Percentiles rank a stretch among this genome's conserved stretches.
Conservation (phyloP, 2,329 filamentous ascomycete species). For the Aspergillus eucalypticola region DNA sequence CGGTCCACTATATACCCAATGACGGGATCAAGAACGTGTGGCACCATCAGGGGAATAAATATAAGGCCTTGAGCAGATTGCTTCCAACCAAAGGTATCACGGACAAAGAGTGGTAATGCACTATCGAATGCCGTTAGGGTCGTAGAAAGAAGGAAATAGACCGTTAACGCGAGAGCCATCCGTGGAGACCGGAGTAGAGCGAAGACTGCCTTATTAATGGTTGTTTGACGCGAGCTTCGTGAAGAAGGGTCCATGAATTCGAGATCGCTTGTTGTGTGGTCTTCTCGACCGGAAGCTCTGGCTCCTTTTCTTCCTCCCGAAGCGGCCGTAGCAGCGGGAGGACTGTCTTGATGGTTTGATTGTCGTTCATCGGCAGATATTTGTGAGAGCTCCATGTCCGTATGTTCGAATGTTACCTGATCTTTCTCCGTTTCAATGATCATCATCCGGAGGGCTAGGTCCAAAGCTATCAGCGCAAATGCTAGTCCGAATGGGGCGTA, state of each 20-base stretch:
- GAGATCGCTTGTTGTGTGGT: too few relatives aligned
- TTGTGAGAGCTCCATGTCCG: too few relatives aligned
- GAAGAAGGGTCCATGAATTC: too few relatives aligned
- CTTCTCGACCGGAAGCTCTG: too few relatives aligned
- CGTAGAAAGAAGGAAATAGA: background rate
- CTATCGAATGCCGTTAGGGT: background rate
- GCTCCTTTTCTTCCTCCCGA: too few relatives aligned
- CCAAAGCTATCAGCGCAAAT: background rate
- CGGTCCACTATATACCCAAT: background rate
- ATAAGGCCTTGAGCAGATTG: constrained; percentile 1
- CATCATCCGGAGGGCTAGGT: background rate
- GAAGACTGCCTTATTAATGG: too few relatives aligned
- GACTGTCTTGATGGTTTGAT: too few relatives aligned
- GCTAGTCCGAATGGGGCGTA: background rate
- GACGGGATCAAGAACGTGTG: background rate
- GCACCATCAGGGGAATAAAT: background rate
- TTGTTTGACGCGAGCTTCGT: too few relatives aligned
- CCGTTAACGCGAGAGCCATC: background rate
- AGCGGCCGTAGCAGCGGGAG: too few relatives aligned
- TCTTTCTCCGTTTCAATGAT: background rate
- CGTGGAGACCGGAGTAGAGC: too few relatives aligned
- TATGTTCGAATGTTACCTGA: too few relatives aligned
- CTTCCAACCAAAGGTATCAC: background rate
- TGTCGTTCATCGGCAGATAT: too few relatives aligned
- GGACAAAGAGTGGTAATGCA: background rate